Conservation (phyloP, 805 yeast species). For the Kuraishia capsulata region DNA sequence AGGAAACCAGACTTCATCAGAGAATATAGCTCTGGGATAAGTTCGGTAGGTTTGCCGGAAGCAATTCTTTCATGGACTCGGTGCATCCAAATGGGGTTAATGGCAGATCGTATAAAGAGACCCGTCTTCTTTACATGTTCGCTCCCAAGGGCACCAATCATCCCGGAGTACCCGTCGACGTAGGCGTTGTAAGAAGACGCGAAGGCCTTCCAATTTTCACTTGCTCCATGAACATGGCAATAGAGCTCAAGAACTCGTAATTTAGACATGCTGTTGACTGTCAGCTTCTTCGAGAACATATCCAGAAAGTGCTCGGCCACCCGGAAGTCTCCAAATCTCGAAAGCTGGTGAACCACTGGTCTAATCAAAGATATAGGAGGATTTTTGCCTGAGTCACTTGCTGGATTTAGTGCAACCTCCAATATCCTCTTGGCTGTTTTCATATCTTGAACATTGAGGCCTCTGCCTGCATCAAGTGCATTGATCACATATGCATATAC, state of each 20-base stretch:
- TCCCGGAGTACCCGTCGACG: background rate
- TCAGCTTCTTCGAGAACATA: background rate
- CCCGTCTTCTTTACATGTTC: background rate
- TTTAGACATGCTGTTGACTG: background rate
- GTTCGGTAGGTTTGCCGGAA: slow-evolving; percentile 11
- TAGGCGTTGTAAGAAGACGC: background rate
- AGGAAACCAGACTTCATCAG: slow-evolving; percentile 15
- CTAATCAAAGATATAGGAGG: background rate
- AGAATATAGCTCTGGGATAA: slow-evolving; percentile 9
- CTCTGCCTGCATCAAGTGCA: background rate
- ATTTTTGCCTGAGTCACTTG: background rate
- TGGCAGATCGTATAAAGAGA: slow-evolving; percentile 7
- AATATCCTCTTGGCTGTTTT: background rate
- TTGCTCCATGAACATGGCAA: background rate
- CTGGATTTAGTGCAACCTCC: background rate
- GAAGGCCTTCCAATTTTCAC: background rate
- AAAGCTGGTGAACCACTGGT: background rate
- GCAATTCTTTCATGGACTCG: slow-evolving; percentile 18
- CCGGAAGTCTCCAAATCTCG: background rate
- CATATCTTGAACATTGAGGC: background rate
- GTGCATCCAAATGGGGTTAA: slow-evolving; percentile 19
- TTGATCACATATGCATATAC: background rate
- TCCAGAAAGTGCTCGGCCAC: background rate
- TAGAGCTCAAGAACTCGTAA: background rate
- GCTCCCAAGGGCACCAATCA: background rate